Conservation (phyloP, 257 asterid genomes). For the Solanum pennellii region DNA sequence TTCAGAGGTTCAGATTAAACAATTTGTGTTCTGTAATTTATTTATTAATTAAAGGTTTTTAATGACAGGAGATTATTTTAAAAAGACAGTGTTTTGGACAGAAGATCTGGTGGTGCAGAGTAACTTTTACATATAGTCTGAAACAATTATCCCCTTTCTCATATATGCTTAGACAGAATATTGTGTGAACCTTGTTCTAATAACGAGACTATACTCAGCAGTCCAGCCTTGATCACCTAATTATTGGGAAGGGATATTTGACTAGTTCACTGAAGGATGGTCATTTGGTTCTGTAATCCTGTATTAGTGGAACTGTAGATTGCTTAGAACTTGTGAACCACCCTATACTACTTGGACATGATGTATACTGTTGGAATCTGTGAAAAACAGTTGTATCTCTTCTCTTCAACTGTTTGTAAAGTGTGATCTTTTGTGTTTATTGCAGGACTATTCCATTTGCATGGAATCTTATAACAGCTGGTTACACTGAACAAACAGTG, state of each 20-base stretch:
- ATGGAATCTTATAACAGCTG: constrained; percentile 94
- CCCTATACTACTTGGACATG: not conserved
- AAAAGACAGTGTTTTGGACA: not conserved
- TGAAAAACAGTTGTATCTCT: not conserved
- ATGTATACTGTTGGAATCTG: not conserved
- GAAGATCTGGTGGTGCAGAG: not conserved
- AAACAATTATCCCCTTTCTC: not conserved
- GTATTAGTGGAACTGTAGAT: not conserved
- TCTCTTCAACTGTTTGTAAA: not conserved
- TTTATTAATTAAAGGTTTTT: not conserved
- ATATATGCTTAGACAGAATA: not conserved
- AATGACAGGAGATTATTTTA: not conserved
- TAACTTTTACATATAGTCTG: not conserved
- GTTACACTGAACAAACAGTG: constrained; percentile 73
- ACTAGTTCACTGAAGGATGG: not conserved
- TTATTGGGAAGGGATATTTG: not conserved
- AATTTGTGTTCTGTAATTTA: too few relatives aligned
- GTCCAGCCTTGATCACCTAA: not conserved
- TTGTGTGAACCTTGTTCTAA: not conserved
- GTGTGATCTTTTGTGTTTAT: constrained; percentile 5
- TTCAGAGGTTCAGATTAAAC: too few relatives aligned
- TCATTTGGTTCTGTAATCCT: not conserved
- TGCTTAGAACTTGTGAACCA: not conserved
- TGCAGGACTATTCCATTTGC: constrained; percentile 89
- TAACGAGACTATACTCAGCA: not conserved